Evolutionary conservation across 306 rosid genomes (phyloP).

Genomic region (Herpetospermum pedunculosum): DNA sequence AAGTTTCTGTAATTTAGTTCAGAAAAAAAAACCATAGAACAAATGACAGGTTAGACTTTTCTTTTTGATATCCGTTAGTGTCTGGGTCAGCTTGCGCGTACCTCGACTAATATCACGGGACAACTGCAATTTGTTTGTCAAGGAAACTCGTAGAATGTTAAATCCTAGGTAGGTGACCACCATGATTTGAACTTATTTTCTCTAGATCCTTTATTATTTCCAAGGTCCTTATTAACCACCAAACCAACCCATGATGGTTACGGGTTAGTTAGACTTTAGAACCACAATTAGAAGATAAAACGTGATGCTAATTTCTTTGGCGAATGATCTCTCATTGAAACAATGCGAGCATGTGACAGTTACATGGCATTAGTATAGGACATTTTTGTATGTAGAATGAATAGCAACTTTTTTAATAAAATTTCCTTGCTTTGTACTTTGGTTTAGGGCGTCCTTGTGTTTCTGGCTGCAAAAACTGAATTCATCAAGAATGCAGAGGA

Average conservation of each 20-base stretch:
- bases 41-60: background rate
- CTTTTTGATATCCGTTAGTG: no score
- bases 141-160: no score
- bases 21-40: background rate
- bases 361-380: background rate
- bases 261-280: background rate
- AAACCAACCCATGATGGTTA: no score
- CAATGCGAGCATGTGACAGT: background rate
- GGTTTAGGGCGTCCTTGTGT: constrained; percentile 82
- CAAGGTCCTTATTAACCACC: no score
- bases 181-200: no score
- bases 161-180: no score
- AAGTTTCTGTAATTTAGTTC: background rate
- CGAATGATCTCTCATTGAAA: background rate
- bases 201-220: no score
- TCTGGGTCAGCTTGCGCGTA: no score
- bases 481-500: constrained; percentile 71
- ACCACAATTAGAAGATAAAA: background rate
- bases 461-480: constrained; percentile 90
- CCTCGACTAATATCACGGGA: no score
- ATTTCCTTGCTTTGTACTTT: constrained; percentile 14
- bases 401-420: background rate
- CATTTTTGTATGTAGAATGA: background rate
- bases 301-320: background rate
- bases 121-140: no score